A percentile compares a stretch with the other conserved stretches of the same genome.
Conservation (phyloP, 495 filamentous ascomycete genomes). For the Hypoxylon lenormandii region DNA sequence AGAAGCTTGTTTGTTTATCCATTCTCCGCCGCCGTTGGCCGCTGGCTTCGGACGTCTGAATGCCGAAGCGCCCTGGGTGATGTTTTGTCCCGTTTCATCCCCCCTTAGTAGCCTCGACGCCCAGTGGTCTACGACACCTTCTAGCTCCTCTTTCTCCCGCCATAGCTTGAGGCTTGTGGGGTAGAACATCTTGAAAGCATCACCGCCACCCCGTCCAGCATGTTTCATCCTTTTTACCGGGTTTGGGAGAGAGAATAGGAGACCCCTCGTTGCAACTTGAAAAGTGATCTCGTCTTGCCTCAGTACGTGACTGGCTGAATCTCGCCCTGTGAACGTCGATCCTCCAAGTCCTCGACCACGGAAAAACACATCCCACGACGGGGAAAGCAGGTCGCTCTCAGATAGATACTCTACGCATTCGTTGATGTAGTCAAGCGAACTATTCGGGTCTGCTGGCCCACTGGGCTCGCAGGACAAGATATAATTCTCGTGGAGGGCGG, state of each 20-base stretch:
- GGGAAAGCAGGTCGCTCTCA: slow-evolving; percentile 82
- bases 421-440: slow-evolving; percentile 73
- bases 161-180: slow-evolving; percentile 82
- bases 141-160: slow-evolving; percentile 80
- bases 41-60: slow-evolving; percentile 54
- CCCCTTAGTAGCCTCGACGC: slow-evolving; percentile 66
- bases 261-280: slow-evolving; percentile 83
- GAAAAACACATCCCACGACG: slow-evolving; percentile 68
- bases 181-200: slow-evolving; percentile 87
- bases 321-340: slow-evolving; percentile 54
- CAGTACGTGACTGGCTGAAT: slow-evolving; percentile 74
- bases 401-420: slow-evolving; percentile 86
- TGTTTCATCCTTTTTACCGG: slow-evolving; percentile 77
- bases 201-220: slow-evolving; percentile 58
- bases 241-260: slow-evolving; percentile 83
- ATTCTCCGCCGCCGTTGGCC: slow-evolving; percentile 50
- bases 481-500: slow-evolving; percentile 96
- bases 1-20: slow-evolving; percentile 53
- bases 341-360: slow-evolving; percentile 56
- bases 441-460: slow-evolving; percentile 58
- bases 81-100: slow-evolving; percentile 51
- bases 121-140: slow-evolving; percentile 76
- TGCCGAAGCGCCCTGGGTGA: slow-evolving; percentile 57
- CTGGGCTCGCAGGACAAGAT: slow-evolving; percentile 78
- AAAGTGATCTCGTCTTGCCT: slow-evolving; percentile 93